Percentiles rank a stretch among this genome's conserved stretches.
Conservation (phyloP, 106 monocot species). For the Dendrobium huoshanense region DNA sequence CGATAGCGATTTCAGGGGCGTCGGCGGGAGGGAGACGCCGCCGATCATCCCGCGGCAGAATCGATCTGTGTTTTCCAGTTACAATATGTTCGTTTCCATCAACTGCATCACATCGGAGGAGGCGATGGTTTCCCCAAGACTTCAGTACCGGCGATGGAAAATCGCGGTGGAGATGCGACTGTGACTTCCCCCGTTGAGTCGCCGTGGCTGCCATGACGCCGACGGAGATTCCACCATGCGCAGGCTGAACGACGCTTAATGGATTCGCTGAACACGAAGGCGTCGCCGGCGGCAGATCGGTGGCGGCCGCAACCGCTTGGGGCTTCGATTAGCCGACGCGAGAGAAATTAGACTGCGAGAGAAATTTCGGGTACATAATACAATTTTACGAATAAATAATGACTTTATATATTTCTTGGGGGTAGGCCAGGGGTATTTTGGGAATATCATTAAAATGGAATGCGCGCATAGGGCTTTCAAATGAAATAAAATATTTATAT, state of each 20-base stretch:
- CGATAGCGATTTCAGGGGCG: background rate
- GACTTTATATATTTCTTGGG: background rate
- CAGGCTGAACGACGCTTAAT: background rate
- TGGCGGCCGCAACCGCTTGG: background rate
- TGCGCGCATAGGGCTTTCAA: background rate
- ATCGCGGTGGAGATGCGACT: conserved; percentile 12
- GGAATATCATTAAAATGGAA: background rate
- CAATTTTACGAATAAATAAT: background rate
- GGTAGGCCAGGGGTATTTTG: background rate
- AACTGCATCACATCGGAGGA: conserved; percentile 27
- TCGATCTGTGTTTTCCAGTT: background rate
- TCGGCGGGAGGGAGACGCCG: background rate
- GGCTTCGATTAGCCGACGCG: background rate
- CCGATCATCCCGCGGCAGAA: background rate
- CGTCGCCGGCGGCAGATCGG: background rate
- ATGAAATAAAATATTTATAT: too few species aligned
- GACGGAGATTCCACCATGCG: background rate
- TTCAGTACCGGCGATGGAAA: conserved; percentile 27
- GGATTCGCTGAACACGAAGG: background rate
- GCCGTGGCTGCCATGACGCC: conserved; percentile 2
- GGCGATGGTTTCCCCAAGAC: conserved; percentile 38
- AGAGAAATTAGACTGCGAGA: background rate
- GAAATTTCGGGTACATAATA: background rate
- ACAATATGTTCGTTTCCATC: background rate
- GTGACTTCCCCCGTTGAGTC: background rate